Evolutionary conservation across 495 filamentous ascomycete species (phyloP), one percentile per base, ranked within the genome.

Genomic region (Xylaria venustula): DNA sequence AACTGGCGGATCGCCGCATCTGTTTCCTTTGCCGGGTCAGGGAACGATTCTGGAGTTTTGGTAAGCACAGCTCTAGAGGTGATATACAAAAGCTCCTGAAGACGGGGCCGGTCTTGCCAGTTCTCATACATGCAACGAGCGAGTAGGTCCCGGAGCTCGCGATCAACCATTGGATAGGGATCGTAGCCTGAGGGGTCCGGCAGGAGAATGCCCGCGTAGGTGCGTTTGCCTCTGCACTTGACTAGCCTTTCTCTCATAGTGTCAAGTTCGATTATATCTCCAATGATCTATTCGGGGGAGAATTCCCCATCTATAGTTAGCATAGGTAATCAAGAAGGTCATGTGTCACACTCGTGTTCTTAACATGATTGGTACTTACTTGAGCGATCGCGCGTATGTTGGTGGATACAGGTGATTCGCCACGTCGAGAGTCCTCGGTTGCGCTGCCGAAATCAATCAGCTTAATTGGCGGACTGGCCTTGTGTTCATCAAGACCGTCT

Each of bases 361-460:
- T 3, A 2, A 12, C 4, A 45, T 19, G 22, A 8, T 42, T 41
- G n/a, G 14, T 42, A 44, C 52, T 44, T 44, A 54, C 52, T 1
- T 2, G 0, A 12, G 52, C 36, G 37, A 15, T 17, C 11, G 30
- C 53, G 40, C 7, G 32, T 14, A 56, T n/a, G 25, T 58, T 49
- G 0, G n/a, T n/a, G n/a, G n/a, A n/a, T n/a, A n/a, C n/a, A n/a
- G n/a, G n/a, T n/a, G n/a, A n/a, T 3, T 22, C 52, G 8, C 15
- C 7, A 19, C 14, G 19, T 42, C 1, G 15, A 2, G 2, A 7
- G 25, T 30, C 17, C 32, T 41, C 55, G 30, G 0, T 7, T 11
- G 45, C 11, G 2, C 1, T 3, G 26, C 55, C 55, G 44, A 58
- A 58, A 15, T 58, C 55, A 45, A 58, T 58, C n/a, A 58, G 0